Evolutionary conservation across 2,329 filamentous ascomycete genomes (phyloP), one percentile per base, ranked within the genome.

Genomic region (Fusarium sp.): DNA sequence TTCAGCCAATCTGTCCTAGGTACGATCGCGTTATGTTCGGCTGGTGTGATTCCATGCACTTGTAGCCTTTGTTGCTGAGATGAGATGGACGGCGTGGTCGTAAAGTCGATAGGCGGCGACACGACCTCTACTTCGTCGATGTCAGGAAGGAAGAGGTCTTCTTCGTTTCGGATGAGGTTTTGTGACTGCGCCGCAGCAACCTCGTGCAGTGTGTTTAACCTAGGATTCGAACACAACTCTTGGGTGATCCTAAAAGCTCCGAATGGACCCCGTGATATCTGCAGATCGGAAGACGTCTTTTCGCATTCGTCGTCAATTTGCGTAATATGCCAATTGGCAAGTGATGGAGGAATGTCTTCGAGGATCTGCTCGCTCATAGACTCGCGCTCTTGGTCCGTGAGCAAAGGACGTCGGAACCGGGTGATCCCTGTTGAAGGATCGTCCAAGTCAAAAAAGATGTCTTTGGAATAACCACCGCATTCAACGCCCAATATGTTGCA

Each of bases 291-390:
- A 2, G 48, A 36, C 3, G 45, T 7, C 4, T 20, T 52, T 10
- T 71, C 64, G 3, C 68, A 71, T 4, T 71, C 64, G 15, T 66
- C 59, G 5, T 71, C 68, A 6, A 71, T 55, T 7, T 68, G 60
- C 1, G 56, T 53, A 1, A 71, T 18, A 20, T 71, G 56, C 64
- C 64, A 71, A 5, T 31, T 43, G 0, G 68, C 60, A 0, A 58
- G 1, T 1, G 36, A 18, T 1, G 68, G 68, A 15, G 58, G 55
- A 6, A 71, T 15, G 1, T 65, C 42, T 6, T 26, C 26, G 1
- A 43, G 7, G 6, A 71, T 65, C n/a, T 50, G 36, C n/a, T 66
- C 43, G 7, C 68, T 71, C 53, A 71, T 59, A 2, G 45, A 45
- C 9, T 66, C 33, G 6, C 68, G 36, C 17, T 71, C 63, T 31